These are phyloP conservation scores for Ophiostoma ulmi DNA, from an alignment of 2,329 filamentous ascomycete species.

Conservation along the genomic window DNA sequence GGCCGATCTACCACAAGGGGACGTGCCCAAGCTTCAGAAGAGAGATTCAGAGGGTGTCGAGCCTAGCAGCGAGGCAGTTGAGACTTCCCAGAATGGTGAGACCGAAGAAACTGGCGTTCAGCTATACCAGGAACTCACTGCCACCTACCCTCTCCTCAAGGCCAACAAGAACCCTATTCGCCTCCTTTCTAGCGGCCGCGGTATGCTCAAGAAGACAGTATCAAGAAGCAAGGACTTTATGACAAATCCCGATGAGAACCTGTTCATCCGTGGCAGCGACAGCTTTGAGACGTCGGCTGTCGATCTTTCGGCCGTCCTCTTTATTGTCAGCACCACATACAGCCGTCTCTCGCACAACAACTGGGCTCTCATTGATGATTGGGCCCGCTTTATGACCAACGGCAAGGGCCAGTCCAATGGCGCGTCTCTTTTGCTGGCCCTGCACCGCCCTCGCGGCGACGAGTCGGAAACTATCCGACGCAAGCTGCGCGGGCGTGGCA, in stretches of 20 bases:
- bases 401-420: slow-evolving; percentile 40
- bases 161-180: not conserved
- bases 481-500: slow-evolving; percentile 36
- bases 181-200: not conserved
- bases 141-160: not conserved
- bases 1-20: too few species aligned
- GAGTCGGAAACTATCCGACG: slow-evolving; percentile 35
- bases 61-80: not conserved
- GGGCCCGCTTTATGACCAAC: slow-evolving; percentile 45
- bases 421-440: slow-evolving; percentile 39
- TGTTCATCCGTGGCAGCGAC: not conserved
- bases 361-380: slow-evolving; percentile 39
- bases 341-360: slow-evolving; percentile 38
- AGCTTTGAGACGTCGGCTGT: slow-evolving; percentile 24
- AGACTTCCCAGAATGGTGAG: not conserved
- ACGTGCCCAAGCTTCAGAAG: not conserved
- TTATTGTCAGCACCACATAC: slow-evolving; percentile 43
- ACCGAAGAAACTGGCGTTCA: not conserved
- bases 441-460: slow-evolving; percentile 37
- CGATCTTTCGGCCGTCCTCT: slow-evolving; percentile 39
- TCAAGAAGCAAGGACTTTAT: not conserved
- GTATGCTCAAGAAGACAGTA: not conserved
- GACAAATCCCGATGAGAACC: not conserved
- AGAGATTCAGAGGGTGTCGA: not conserved
- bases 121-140: not conserved